phyloP scores from a whole-genome alignment of 345 rosid species.

The Barbarea vulgaris region DNA sequence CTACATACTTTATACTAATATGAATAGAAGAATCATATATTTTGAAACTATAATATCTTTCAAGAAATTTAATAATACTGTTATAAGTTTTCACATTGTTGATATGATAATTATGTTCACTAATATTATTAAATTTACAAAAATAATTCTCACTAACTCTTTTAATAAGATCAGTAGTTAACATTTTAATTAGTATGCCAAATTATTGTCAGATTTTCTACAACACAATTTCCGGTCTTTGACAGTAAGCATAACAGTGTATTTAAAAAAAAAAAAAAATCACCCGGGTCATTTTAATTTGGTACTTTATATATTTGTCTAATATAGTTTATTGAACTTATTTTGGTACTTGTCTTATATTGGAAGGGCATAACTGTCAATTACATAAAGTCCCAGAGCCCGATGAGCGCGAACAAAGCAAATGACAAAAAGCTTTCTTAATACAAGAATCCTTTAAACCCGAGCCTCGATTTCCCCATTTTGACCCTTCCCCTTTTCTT shows the following conservation, averaged over 20 bases:
- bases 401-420: constrained; percentile 49
- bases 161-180: background rate
- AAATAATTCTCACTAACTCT: too few species aligned
- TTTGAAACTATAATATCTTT: background rate
- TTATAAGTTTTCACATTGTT: background rate
- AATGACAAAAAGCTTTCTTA: constrained; percentile 47
- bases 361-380: constrained; percentile 11
- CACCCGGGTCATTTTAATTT: background rate
- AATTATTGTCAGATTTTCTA: background rate
- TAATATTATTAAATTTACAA: background rate
- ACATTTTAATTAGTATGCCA: background rate
- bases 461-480: constrained; percentile 48
- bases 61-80: background rate
- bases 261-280: background rate
- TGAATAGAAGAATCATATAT: background rate
- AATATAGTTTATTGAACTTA: background rate
- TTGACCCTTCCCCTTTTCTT: constrained; percentile 41
- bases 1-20: background rate
- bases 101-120: background rate
- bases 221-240: background rate
- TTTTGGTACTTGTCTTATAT: background rate
- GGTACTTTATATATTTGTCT: background rate
- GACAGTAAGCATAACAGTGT: background rate
- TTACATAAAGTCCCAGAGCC: background rate
- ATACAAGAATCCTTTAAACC: constrained; percentile 41